phyloP scores from a whole-genome alignment of 1,139 yeast genomes.

The Protomyces lactucae-debilis region DNA sequence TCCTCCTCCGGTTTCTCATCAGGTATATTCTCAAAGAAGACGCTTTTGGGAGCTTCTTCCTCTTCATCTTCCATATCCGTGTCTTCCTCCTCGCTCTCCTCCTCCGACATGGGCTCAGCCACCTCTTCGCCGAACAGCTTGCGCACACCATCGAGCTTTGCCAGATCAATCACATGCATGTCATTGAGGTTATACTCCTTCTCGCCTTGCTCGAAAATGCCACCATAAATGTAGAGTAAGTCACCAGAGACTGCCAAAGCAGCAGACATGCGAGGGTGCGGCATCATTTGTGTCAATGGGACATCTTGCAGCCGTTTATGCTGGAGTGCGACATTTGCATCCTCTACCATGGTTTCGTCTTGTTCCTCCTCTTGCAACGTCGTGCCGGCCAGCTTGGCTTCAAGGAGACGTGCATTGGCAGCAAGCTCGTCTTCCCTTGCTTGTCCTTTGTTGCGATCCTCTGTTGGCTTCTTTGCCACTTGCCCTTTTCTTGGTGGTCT shows the following conservation, averaged over 20 bases:
- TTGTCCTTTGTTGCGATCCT: slow-evolving; percentile 37
- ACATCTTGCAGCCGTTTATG: slow-evolving; percentile 54
- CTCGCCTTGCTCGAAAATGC: slow-evolving; percentile 84
- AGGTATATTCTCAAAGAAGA: slow-evolving; percentile 54
- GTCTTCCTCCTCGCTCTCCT: slow-evolving; percentile 51
- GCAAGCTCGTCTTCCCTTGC: slow-evolving; percentile 18
- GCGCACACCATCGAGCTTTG: slow-evolving; percentile 73
- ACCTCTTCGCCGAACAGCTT: slow-evolving; percentile 48
- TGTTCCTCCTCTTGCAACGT: slow-evolving; percentile 57
- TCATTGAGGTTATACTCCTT: slow-evolving; percentile 79
- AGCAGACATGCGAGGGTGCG: slow-evolving; percentile 55
- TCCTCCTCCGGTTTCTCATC: slow-evolving; percentile 55
- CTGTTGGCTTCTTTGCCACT: slow-evolving; percentile 43
- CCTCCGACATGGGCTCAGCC: slow-evolving; percentile 77
- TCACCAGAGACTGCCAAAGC: slow-evolving; percentile 83
- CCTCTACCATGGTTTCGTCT: slow-evolving; percentile 43
- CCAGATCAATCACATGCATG: slow-evolving; percentile 77
- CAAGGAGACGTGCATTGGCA: slow-evolving; percentile 49
- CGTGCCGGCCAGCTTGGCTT: slow-evolving; percentile 59
- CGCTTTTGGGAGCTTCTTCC: slow-evolving; percentile 63
- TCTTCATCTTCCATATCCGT: slow-evolving; percentile 55
- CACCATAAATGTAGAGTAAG: slow-evolving; percentile 79
- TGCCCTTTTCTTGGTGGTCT: slow-evolving; percentile 51
- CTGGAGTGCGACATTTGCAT: slow-evolving; percentile 36
- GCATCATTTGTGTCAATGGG: slow-evolving; percentile 36